A percentile compares a stretch with the other conserved stretches of the same genome.
Evolutionary conservation across 2,329 filamentous ascomycete species (phyloP).

Genomic region (Penicillium sp.): DNA sequence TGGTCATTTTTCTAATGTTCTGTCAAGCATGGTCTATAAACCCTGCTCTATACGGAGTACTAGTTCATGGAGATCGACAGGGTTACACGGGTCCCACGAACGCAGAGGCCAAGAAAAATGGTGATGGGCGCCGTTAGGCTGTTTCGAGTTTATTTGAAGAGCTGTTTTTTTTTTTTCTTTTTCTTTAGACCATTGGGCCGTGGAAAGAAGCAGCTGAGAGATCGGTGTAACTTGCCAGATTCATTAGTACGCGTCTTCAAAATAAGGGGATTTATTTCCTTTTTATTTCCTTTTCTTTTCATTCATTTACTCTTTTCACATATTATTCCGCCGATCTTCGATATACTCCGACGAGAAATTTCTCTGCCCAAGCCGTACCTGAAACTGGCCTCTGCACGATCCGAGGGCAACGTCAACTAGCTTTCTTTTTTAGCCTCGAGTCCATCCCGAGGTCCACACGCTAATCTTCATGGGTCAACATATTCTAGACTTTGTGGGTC

Average conservation of each 20-base stretch:
- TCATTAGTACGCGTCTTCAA: constrained; percentile 3
- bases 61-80: constrained; percentile 16
- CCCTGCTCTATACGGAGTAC: neutral
- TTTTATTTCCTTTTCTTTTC: neutral
- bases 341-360: constrained; percentile 26
- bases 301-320: neutral
- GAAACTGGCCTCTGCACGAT: constrained; percentile 24
- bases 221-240: constrained; percentile 16
- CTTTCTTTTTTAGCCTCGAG: constrained; percentile 6
- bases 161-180: neutral
- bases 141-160: constrained; percentile 42
- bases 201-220: constrained; percentile 18
- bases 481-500: constrained; percentile 11
- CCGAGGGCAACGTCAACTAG: constrained; percentile 16
- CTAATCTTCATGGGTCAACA: constrained; percentile 3
- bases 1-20: neutral
- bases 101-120: constrained; percentile 5
- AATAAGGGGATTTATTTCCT: neutral
- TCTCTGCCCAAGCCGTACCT: constrained; percentile 19
- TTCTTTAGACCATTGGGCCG: constrained; percentile 14
- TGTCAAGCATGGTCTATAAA: neutral
- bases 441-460: constrained; percentile 14
- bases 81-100: constrained; percentile 21
- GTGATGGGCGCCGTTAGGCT: constrained; percentile 36
- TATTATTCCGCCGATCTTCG: constrained; percentile 16